These are phyloP conservation scores for Ophiocordyceps unilateralis DNA, from an alignment of 2,329 filamentous ascomycete species.

Conservation along the genomic window DNA sequence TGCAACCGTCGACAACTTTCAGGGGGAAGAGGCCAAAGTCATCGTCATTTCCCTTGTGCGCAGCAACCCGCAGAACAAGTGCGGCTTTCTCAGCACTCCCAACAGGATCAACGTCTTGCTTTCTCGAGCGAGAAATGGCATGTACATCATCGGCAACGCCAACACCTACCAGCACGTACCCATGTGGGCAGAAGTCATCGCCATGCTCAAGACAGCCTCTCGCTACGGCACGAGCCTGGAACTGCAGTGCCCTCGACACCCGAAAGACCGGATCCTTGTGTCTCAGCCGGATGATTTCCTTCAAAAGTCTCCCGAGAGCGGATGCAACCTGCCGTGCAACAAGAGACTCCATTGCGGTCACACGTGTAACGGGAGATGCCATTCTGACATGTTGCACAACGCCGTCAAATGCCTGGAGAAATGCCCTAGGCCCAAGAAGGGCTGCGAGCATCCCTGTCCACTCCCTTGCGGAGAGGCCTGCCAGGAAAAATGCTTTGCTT, in stretches of 20 bases:
- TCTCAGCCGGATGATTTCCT: conserved; percentile 39
- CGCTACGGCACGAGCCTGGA: conserved; percentile 33
- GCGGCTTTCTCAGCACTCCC: conserved; percentile 47
- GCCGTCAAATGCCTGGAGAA: conserved; percentile 26
- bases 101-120: conserved; percentile 57
- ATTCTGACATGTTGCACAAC: conserved; percentile 28
- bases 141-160: conserved; percentile 54
- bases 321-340: conserved; percentile 35
- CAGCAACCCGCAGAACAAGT: conserved; percentile 40
- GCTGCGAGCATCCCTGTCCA: conserved; percentile 27
- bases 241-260: conserved; percentile 44
- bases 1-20: conserved; percentile 59
- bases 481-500: conserved; percentile 16
- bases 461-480: conserved; percentile 26
- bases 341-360: conserved; percentile 30
- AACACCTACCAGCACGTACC: conserved; percentile 34
- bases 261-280: conserved; percentile 29
- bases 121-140: conserved; percentile 48
- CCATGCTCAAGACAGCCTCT: conserved; percentile 25
- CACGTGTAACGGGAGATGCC: conserved; percentile 25
- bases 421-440: conserved; percentile 22
- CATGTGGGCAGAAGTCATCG: conserved; percentile 47
- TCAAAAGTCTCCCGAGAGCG: conserved; percentile 40
- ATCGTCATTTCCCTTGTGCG: conserved; percentile 54
- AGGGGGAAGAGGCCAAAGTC: conserved; percentile 59